These are phyloP conservation scores for Spinellus fusiger DNA, from an alignment of 192 early-diverging fungal genomes.

Conservation along the genomic window DNA sequence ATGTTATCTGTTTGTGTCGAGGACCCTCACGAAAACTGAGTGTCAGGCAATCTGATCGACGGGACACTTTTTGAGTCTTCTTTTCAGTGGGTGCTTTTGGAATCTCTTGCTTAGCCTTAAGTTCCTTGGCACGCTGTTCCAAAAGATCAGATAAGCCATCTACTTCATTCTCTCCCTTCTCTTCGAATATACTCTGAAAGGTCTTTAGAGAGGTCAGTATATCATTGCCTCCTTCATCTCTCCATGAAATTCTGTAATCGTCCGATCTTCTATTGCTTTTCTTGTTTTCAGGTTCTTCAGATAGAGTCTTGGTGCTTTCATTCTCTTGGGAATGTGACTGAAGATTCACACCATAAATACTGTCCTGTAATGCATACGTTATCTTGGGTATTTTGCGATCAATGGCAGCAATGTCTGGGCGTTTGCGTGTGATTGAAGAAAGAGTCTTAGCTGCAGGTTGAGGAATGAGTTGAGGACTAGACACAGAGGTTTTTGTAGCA, in stretches of 20 bases:
- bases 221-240: slow-evolving; percentile 27
- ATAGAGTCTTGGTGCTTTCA: too few relatives aligned
- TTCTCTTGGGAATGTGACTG: background rate
- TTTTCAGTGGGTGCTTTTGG: slow-evolving; percentile 1
- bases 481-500: background rate
- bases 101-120: slow-evolving; percentile 11
- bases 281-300: background rate
- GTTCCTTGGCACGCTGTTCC: slow-evolving; percentile 20
- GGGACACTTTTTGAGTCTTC: slow-evolving; percentile 10
- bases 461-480: background rate
- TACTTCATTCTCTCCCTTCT: slow-evolving; percentile 16
- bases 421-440: background rate
- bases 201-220: slow-evolving; percentile 19
- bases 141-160: slow-evolving; percentile 30
- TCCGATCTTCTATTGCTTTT: slow-evolving; percentile 1
- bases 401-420: background rate
- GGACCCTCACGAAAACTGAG: slow-evolving; percentile 27
- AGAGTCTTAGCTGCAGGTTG: background rate
- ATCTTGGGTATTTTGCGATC: slow-evolving; percentile 16
- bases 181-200: slow-evolving; percentile 31
- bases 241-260: slow-evolving; percentile 27
- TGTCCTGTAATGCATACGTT: slow-evolving; percentile 14
- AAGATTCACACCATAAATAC: slow-evolving; percentile 15
- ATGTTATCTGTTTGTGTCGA: slow-evolving; percentile 23
- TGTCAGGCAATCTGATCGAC: slow-evolving; percentile 19